A percentile compares a stretch with the other conserved stretches of the same genome.
Conservation (phyloP, 75 land plant species). For the Chamaecyparis obtusa region DNA sequence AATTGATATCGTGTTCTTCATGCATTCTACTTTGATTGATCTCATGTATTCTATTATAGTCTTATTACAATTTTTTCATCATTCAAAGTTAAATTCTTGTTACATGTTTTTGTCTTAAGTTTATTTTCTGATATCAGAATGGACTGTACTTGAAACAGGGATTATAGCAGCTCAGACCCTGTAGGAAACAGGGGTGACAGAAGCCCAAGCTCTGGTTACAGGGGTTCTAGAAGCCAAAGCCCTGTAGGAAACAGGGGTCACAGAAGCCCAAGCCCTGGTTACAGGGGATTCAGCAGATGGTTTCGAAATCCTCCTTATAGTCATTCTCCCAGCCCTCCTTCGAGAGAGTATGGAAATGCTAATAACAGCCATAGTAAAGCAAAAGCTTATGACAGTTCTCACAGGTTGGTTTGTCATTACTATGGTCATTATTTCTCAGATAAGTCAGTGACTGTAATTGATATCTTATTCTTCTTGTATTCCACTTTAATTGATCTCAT, state of each 20-base stretch:
- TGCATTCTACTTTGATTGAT: no score
- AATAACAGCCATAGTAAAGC: neutral
- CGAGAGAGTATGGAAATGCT: neutral
- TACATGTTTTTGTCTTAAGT: no score
- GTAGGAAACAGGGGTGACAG: no score
- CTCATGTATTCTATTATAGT: no score
- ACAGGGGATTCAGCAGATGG: neutral
- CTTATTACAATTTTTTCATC: no score
- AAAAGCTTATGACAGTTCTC: neutral
- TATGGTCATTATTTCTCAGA: no score
- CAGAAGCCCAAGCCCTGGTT: neutral
- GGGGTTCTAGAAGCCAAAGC: neutral
- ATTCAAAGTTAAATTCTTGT: no score
- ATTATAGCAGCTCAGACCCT: neutral
- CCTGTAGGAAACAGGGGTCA: neutral
- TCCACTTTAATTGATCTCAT: no score
- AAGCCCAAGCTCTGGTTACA: neutral
- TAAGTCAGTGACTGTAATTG: no score
- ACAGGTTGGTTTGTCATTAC: neutral
- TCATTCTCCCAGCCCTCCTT: neutral
- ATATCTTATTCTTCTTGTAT: no score
- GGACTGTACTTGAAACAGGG: neutral
- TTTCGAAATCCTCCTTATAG: neutral
- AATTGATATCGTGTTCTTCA: no score
- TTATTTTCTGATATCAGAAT: no score